Base-by-base conservation (phyloP, 805 yeast species). In the Komagataella populi region DNA sequence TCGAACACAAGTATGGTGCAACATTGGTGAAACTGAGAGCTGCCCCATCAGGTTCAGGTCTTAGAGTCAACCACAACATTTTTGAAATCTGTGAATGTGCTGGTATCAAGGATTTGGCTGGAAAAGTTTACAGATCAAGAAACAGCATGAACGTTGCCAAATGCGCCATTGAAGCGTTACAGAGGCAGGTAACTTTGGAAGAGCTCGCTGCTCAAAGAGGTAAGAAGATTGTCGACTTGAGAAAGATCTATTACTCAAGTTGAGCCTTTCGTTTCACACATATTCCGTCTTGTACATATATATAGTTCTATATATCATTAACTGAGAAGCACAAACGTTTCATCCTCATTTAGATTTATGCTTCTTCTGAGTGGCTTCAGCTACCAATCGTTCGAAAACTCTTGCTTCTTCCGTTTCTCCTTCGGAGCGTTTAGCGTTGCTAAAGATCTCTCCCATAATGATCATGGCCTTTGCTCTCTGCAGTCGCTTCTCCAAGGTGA, bases 131-230 rank as follows among this genome's bases (percentile, higher is more conserved):
- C 73, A 84, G 89, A 61, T 87, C 96, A 44, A 80, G 98, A 73
- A 93, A 91, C 70, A 84, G 84, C 50, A 88, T 93, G 95, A 90
- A 90, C 67, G 95, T 90, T 49, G 87, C 87, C 53, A 89, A 90
- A 70, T 93, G 91, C 47, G 78, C 90, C 50, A 73, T 90, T 53
- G 95, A 87, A 65, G 96, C 96, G 1, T 76, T 93, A 57, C 56
- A 71, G 45, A 79, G 81, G 60, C 98, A 90, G 69, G 79, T 78
- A 56, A 77, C 95, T 2, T 75, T 87, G 59, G 95, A 87, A 60
- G 96, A 89, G 59, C 76, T 91, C 64, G 96, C 98, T 4, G 74
- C 82, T 50, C 85, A 83, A 59, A 81, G 99, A 70, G 99, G 99
- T 55, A 91, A 91, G 78, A 88, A 88, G 76, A 77, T 91, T 62